Conservation (phyloP, 2,329 filamentous ascomycete genomes). For the Neoarthrinium moseri region DNA sequence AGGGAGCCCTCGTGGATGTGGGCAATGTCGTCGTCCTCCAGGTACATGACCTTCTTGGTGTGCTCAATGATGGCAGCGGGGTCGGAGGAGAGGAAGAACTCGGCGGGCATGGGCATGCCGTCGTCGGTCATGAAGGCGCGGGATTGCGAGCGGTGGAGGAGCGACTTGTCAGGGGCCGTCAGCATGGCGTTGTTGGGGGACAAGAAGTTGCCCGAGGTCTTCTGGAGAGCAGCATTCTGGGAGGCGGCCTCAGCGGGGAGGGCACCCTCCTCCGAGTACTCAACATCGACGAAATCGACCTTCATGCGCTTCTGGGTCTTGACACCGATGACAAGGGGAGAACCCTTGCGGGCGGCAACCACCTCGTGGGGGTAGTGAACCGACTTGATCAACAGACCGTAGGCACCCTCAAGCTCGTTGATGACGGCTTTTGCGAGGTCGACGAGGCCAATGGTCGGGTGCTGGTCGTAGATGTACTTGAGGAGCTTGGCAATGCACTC, state of each 20-base stretch:
- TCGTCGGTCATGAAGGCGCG: constrained; percentile 99
- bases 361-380: constrained; percentile 98
- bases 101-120: constrained; percentile 94
- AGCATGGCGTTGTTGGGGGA: constrained; percentile 65
- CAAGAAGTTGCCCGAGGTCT: constrained; percentile 68
- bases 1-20: constrained; percentile 99
- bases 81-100: constrained; percentile 99
- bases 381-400: constrained; percentile 95
- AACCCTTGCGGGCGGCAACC: constrained; percentile 97
- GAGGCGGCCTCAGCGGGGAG: constrained; percentile 92
- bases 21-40: constrained; percentile 98
- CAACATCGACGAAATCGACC: constrained; percentile 99
- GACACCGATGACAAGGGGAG: constrained; percentile 94
- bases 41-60: constrained; percentile 99
- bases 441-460: constrained; percentile 93
- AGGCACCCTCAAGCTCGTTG: constrained; percentile 96
- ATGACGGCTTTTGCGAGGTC: constrained; percentile 97
- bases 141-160: constrained; percentile 97
- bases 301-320: constrained; percentile 99
- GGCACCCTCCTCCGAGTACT: constrained; percentile 84
- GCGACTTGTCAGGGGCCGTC: constrained; percentile 92
- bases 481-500: constrained; percentile 99
- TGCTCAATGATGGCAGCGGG: constrained; percentile 98
- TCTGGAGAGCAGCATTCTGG: constrained; percentile 96
- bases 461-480: constrained; percentile 96